Conservation (phyloP, 1,139 yeast genomes). For the Saccharomyces hybrid region DNA sequence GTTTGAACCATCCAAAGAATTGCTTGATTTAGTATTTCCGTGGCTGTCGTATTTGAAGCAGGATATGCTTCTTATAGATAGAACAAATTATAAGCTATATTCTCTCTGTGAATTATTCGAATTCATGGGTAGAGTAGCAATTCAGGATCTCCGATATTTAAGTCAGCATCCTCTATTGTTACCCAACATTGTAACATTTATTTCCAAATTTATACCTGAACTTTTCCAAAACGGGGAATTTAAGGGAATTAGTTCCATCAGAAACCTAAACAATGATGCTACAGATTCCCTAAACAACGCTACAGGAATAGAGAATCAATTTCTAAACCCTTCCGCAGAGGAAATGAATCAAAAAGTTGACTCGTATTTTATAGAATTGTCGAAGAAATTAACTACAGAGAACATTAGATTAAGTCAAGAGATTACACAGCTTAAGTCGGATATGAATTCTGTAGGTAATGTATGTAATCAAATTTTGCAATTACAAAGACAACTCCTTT, state of each 20-base stretch:
- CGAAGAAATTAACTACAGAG: slow-evolving; percentile 25
- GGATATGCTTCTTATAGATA: slow-evolving; percentile 23
- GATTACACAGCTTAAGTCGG: slow-evolving; percentile 22
- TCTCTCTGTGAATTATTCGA: slow-evolving; percentile 30
- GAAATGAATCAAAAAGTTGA: slow-evolving; percentile 12
- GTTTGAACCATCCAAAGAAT: slow-evolving; percentile 20
- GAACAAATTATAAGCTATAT: slow-evolving; percentile 28
- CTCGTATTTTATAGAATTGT: slow-evolving; percentile 19
- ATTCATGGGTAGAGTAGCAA: slow-evolving; percentile 23
- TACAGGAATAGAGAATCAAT: not conserved
- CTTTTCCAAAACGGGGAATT: slow-evolving; percentile 19
- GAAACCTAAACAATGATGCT: not conserved
- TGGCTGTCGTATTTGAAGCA: slow-evolving; percentile 26
- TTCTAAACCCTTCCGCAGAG: not conserved
- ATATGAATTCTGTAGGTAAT: slow-evolving; percentile 19
- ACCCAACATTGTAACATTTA: slow-evolving; percentile 24
- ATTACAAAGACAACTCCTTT: slow-evolving; percentile 18
- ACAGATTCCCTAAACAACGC: slow-evolving; percentile 1
- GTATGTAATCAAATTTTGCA: slow-evolving; percentile 26
- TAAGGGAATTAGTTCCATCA: slow-evolving; percentile 1
- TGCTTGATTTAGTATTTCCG: slow-evolving; percentile 24
- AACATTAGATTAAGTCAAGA: slow-evolving; percentile 28
- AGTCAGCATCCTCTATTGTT: slow-evolving; percentile 15
- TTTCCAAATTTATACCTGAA: slow-evolving; percentile 23
- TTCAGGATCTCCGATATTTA: slow-evolving; percentile 28